Percentiles rank a stretch among this genome's conserved stretches.
phyloP scores from a whole-genome alignment of 2,329 filamentous ascomycete species.

The Hortaea werneckii region DNA sequence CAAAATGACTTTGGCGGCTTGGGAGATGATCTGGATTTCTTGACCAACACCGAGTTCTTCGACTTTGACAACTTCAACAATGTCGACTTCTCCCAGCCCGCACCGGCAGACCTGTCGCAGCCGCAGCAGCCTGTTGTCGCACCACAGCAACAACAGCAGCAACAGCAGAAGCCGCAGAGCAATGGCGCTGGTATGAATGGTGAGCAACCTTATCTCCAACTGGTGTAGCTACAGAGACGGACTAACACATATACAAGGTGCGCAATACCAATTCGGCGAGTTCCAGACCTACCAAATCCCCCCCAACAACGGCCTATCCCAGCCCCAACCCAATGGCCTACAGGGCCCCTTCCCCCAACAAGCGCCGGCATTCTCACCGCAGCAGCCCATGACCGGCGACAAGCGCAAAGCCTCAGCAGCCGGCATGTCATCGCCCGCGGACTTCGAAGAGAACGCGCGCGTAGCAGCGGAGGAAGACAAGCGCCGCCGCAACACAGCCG shows the following conservation, averaged over 20 bases:
- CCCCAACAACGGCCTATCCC: conserved; percentile 15
- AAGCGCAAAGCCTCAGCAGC: conserved; percentile 38
- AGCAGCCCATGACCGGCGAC: conserved; percentile 23
- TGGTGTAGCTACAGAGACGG: not conserved
- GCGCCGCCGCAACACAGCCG: conserved; percentile 43
- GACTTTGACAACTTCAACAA: conserved; percentile 48
- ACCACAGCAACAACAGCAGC: not conserved
- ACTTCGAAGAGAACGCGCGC: conserved; percentile 37
- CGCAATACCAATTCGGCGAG: conserved; percentile 38
- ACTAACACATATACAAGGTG: conserved; percentile 8
- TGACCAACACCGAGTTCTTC: conserved; percentile 53
- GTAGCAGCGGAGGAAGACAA: conserved; percentile 43
- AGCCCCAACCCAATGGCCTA: conserved; percentile 17
- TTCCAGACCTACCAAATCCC: conserved; percentile 31
- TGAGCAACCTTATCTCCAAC: not conserved
- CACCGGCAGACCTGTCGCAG: not conserved
- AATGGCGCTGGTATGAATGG: conserved; percentile 7
- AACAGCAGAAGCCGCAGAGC: not conserved
- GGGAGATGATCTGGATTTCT: conserved; percentile 43
- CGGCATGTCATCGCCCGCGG: conserved; percentile 21
- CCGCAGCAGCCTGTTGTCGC: conserved; percentile 1
- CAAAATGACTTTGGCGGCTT: conserved; percentile 47
- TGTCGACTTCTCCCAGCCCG: conserved; percentile 3
- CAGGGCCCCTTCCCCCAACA: conserved; percentile 19
- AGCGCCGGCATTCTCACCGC: conserved; percentile 9